Percentiles rank a stretch among this genome's conserved stretches.
Evolutionary conservation across 2,329 filamentous ascomycete genomes (phyloP).

Genomic region (Arthrobotrys musiformis): DNA sequence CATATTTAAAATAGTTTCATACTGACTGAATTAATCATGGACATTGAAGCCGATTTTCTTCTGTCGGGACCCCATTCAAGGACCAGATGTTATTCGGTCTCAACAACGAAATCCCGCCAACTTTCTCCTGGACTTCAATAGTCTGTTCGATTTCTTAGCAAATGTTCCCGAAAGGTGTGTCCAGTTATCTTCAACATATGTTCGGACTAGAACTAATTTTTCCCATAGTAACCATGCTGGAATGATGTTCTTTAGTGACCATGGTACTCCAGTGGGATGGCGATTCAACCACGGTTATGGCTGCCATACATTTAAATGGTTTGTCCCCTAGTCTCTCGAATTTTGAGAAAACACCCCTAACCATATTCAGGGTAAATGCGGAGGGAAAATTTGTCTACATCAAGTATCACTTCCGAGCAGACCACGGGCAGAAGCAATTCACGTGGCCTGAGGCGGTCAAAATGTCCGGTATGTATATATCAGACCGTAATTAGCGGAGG

Average conservation of each 20-base stretch:
- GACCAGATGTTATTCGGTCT: slow-evolving; percentile 66
- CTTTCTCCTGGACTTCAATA: slow-evolving; percentile 67
- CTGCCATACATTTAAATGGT: slow-evolving; percentile 66
- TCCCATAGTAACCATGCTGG: slow-evolving; percentile 64
- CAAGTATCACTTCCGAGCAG: slow-evolving; percentile 67
- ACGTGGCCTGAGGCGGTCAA: slow-evolving; percentile 64
- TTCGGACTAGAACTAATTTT: background rate
- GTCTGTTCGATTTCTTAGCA: slow-evolving; percentile 66
- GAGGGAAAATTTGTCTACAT: slow-evolving; percentile 67
- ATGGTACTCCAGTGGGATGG: slow-evolving; percentile 66
- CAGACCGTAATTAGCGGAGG: background rate
- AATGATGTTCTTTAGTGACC: slow-evolving; percentile 67
- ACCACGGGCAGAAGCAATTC: slow-evolving; percentile 66
- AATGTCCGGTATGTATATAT: slow-evolving; percentile 61
- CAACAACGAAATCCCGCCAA: slow-evolving; percentile 66
- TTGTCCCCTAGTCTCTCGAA: slow-evolving; percentile 9
- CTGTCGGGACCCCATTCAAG: slow-evolving; percentile 66
- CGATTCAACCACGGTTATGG: slow-evolving; percentile 64
- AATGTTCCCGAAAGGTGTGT: slow-evolving; percentile 64
- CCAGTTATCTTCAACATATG: background rate
- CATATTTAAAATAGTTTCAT: background rate
- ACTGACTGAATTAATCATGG: background rate
- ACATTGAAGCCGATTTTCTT: slow-evolving; percentile 65
- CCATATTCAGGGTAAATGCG: slow-evolving; percentile 63
- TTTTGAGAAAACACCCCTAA: slow-evolving; percentile 47